Base-by-base conservation (phyloP, 306 rosid genomes). In the Trifolium subterraneum region DNA sequence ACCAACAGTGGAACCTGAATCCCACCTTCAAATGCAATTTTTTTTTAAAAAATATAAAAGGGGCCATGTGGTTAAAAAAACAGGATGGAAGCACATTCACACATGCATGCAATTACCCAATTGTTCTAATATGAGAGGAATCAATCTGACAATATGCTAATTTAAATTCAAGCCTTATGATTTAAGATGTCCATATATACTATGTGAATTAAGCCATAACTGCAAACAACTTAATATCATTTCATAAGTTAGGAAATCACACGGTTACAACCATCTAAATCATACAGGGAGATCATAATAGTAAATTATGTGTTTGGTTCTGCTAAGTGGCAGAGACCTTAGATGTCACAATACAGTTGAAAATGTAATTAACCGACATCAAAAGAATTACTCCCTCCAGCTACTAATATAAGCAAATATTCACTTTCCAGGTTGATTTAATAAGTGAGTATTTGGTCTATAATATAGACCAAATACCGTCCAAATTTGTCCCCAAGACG, bases 1-100 rank as follows among this genome's bases (percentile, higher is more conserved):
- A 48, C 99, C 98, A 7, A 94, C 96, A n/a, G 93, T 92, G 4
- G 93, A 82, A 25, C 98, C 98, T 0, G 98, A 87, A 82, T 94
- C 99, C 98, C 99, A 94, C 96, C 99, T 94, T 77, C 20, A 66
- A 67, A 61, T 38, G 10, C 72, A 63, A 77, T 29, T 50, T 1
- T 29, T 50, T 1, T 64, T 68, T 1, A 23, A 78, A 74, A 51
- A 42, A 47, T 15, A 62, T 15, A 72, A 72, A 31, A 38, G 18
- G 31, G 27, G 16, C 42, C 27, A 51, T n/a, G 33, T 60, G 27
- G 22, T 20, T 20, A 54, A 33, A 64, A 69, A 64, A 58, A 23
- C 18, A 58, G 64, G 25, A 38, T 45, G 55, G 74, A 70, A 52
- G 52, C 51, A 65, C 42, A 63, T 50, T 58, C 22, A 58, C 50